Evolutionary conservation across 2,329 filamentous ascomycete genomes (phyloP), one percentile per base, ranked within the genome.

Genomic region (Truncatella angustata): DNA sequence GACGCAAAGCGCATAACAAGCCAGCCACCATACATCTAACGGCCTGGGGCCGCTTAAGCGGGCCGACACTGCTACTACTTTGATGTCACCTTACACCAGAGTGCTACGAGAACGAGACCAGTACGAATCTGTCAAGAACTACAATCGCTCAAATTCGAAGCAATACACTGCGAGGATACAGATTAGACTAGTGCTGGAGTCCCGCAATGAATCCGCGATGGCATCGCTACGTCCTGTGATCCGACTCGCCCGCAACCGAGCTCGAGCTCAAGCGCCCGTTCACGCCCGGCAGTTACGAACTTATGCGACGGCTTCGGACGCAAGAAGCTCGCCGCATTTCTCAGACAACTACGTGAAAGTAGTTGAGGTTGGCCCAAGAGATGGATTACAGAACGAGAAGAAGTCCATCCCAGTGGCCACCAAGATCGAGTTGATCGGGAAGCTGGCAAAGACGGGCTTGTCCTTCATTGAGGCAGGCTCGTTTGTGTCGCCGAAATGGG

Each of bases 381-480:
- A 89, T 67, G 86, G 86, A 12, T 66, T 89, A 18, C 86, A 89
- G 65, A 89, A 88, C 58, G 82, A 88, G 68, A 81, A 80, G 62
- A 74, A 75, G 37, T 73, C 72, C 7, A 80, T 89, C 52, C 73
- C 84, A 0, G 73, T 83, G 1, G 68, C 73, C 2, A 82, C 78
- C 5, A 90, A 89, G 62, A 73, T 87, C 54, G 80, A 86, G 58
- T 67, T 89, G 10, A 80, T 88, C 9, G 71, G 77, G 42, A 73
- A 76, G 47, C 71, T 89, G 35, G 74, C 76, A 16, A 65, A 71
- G 42, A 80, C 83, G 0, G 86, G 85, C 0, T 65, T 88, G 28
- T 68, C 68, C 4, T 80, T 77, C 3, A 86, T 88, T 54, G 86
- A 89, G 63, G 77, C 84, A 2, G 86, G 85, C 1, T 86, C 84